Evolutionary conservation across 169 alveolate genomes (phyloP).

Genomic region (Plasmodium yoelii): DNA sequence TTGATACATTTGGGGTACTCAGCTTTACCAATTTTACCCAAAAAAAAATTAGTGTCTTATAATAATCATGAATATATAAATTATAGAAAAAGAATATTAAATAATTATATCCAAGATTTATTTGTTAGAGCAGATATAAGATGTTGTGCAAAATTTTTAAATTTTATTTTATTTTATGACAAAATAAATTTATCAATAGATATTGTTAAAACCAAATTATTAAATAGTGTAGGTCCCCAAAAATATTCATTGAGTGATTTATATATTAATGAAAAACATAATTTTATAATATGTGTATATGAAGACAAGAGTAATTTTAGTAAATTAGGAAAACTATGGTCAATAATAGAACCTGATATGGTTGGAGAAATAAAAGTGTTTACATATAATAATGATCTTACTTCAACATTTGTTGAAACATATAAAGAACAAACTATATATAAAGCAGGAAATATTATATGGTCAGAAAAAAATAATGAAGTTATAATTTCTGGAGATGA

Average conservation of each 20-base stretch:
- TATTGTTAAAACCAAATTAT: constrained; percentile 37
- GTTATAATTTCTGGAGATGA: constrained; percentile 71
- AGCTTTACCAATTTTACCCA: constrained; percentile 67
- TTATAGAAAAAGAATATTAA: constrained; percentile 45
- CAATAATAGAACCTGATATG: constrained; percentile 84
- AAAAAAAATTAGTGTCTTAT: constrained; percentile 65
- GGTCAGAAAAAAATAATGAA: constrained; percentile 36
- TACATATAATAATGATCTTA: constrained; percentile 77
- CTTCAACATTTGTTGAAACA: constrained; percentile 59
- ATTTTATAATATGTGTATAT: constrained; percentile 69
- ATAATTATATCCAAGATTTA: constrained; percentile 52
- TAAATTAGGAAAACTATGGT: constrained; percentile 86
- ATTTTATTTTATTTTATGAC: constrained; percentile 70
- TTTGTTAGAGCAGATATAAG: constrained; percentile 66
- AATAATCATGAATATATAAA: constrained; percentile 59
- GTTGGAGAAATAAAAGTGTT: constrained; percentile 81
- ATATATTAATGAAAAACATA: constrained; percentile 45
- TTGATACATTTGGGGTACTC: constrained; percentile 62
- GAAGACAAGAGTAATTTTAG: constrained; percentile 84
- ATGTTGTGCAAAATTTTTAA: constrained; percentile 64
- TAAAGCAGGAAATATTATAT: constrained; percentile 63
- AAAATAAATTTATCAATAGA: constrained; percentile 65
- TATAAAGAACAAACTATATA: constrained; percentile 65
- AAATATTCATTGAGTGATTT: constrained; percentile 59
- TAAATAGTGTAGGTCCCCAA: constrained; percentile 69